Percentiles rank a stretch among this genome's conserved stretches.
These are phyloP conservation scores for Heliosperma pusillum DNA, from an alignment of 148 eudicot species.

Conservation along the genomic window DNA sequence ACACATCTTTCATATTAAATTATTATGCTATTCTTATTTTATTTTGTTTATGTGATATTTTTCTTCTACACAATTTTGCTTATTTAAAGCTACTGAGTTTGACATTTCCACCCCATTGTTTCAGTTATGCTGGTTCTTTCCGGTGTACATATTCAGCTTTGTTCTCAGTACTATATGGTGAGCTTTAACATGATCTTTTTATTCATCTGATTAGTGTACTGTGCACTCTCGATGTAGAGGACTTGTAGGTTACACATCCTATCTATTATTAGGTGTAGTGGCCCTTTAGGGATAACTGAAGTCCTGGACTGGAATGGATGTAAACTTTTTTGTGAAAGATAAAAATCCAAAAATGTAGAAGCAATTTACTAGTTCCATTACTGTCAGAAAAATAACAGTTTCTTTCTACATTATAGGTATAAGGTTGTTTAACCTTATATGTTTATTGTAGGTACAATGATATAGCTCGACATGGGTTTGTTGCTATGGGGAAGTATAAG, in stretches of 20 bases:
- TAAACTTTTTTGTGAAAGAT: background rate
- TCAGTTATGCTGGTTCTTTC: constrained; percentile 94
- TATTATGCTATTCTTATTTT: background rate
- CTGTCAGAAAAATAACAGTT: background rate
- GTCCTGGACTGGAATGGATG: too few relatives aligned
- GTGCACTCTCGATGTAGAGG: background rate
- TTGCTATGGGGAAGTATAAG: constrained; percentile 52
- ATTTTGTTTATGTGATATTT: background rate
- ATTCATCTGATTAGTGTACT: constrained; percentile 8
- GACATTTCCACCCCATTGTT: constrained; percentile 15
- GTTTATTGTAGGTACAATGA: constrained; percentile 75
- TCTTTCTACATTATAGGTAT: background rate
- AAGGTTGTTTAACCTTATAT: constrained; percentile 17
- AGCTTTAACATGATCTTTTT: background rate
- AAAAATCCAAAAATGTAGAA: background rate
- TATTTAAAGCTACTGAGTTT: background rate
- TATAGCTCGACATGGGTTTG: constrained; percentile 80
- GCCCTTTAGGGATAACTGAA: too few relatives aligned
- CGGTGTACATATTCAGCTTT: constrained; percentile 82
- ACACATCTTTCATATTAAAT: background rate
- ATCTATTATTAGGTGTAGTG: too few relatives aligned
- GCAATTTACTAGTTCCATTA: background rate
- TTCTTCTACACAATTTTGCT: background rate
- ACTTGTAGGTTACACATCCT: background rate
- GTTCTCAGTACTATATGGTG: constrained; percentile 88